These are phyloP conservation scores for Rhodotorula kratochvilovae DNA, from an alignment of 768 basidiomycete species.

Conservation along the genomic window DNA sequence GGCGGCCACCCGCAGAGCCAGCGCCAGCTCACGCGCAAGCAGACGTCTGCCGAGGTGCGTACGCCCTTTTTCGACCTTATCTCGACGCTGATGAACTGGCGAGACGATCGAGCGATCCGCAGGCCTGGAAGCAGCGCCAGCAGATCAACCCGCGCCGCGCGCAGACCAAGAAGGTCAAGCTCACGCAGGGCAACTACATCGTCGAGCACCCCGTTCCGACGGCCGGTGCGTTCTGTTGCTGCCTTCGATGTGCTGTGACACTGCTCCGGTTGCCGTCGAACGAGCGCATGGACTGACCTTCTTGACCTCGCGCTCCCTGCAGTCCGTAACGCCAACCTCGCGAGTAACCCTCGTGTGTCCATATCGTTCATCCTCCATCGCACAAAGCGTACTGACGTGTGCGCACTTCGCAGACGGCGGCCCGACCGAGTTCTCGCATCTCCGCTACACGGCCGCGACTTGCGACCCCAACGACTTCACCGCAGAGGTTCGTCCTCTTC, in stretches of 20 bases:
- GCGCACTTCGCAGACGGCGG: constrained; percentile 47
- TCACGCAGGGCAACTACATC: constrained; percentile 59
- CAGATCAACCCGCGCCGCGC: constrained; percentile 40
- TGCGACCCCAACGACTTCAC: constrained; percentile 85
- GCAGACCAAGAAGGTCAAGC: constrained; percentile 79
- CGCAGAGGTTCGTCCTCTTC: constrained; percentile 51
- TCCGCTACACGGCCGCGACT: constrained; percentile 82
- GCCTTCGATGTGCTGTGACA: background rate
- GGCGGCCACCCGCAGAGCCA: background rate
- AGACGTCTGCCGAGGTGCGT: constrained; percentile 34
- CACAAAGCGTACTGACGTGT: background rate
- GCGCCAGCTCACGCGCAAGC: constrained; percentile 9
- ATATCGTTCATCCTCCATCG: background rate
- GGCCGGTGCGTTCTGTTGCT: constrained; percentile 3
- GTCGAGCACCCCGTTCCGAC: constrained; percentile 42
- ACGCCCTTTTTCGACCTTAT: background rate
- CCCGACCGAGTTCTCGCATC: constrained; percentile 87
- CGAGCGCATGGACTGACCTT: too few relatives aligned
- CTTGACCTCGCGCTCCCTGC: background rate
- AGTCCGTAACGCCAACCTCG: constrained; percentile 37
- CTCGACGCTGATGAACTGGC: too few relatives aligned
- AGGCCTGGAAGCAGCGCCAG: constrained; percentile 42
- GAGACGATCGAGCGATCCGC: background rate
- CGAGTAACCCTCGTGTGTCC: constrained; percentile 29
- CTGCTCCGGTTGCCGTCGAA: too few relatives aligned